These are phyloP conservation scores for Hypholoma sublateritium DNA, from an alignment of 768 basidiomycete genomes.

Conservation along the genomic window DNA sequence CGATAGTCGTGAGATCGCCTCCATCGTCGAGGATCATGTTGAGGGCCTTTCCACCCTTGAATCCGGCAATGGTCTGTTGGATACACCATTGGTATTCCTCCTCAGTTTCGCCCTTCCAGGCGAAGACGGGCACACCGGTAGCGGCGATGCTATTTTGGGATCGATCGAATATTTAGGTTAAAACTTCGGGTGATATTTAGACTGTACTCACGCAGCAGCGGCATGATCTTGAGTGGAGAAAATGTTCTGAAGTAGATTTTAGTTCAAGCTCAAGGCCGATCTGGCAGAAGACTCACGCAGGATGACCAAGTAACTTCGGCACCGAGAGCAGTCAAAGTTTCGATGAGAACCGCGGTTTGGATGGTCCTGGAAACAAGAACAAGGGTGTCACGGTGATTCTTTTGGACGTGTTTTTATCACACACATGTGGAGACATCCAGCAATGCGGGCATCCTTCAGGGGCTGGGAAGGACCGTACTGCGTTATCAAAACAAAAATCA, in stretches of 20 bases:
- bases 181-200: neutral
- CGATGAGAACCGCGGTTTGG: conserved; percentile 97
- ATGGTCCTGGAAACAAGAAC: conserved; percentile 70
- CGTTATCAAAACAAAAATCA: conserved; percentile 20
- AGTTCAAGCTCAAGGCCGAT: neutral
- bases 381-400: conserved; percentile 5
- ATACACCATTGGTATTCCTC: conserved; percentile 99
- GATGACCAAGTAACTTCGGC: conserved; percentile 99
- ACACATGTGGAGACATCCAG: conserved; percentile 97
- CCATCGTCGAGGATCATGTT: conserved; percentile 99
- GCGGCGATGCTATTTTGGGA: conserved; percentile 75
- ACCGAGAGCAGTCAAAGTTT: conserved; percentile 93
- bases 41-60: conserved; percentile 77
- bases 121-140: conserved; percentile 97
- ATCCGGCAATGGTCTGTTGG: conserved; percentile 90
- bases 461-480: conserved; percentile 83
- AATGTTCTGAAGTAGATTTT: conserved; percentile 69
- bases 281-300: conserved; percentile 58
- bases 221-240: conserved; percentile 99
- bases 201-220: conserved; percentile 81
- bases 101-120: conserved; percentile 99
- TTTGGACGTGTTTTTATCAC: conserved; percentile 18
- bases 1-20: conserved; percentile 91
- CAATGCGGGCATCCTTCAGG: conserved; percentile 92
- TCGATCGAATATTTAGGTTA: conserved; percentile 1